A percentile compares a stretch with the other conserved stretches of the same genome.
phyloP scores from a whole-genome alignment of 306 rosid species.

The Ochetophila trinervis region DNA sequence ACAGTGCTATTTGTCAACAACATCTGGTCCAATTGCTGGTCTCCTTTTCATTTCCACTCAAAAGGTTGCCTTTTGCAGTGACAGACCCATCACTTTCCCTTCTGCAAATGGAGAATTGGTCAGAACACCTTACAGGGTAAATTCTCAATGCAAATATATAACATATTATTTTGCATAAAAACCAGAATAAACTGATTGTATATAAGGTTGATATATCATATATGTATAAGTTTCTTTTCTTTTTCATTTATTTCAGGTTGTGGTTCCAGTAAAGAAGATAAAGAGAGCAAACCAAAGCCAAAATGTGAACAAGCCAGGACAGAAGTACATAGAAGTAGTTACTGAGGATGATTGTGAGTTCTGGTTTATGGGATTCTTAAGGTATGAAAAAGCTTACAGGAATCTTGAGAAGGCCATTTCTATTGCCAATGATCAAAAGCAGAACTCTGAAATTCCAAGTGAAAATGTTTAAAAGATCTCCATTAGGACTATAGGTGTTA shows the following conservation, averaged over 20 bases:
- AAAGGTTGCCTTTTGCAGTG: slow-evolving; percentile 74
- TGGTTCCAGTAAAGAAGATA: slow-evolving; percentile 60
- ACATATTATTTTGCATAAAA: not conserved
- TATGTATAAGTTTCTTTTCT: not conserved
- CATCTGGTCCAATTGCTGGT: slow-evolving; percentile 84
- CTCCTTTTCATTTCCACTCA: slow-evolving; percentile 62
- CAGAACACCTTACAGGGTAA: slow-evolving; percentile 63
- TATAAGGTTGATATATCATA: not conserved
- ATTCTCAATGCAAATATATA: not conserved
- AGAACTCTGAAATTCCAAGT: too few relatives aligned
- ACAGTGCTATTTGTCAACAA: slow-evolving; percentile 73
- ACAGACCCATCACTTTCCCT: slow-evolving; percentile 45
- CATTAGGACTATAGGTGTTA: not conserved
- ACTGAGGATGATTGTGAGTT: slow-evolving; percentile 68
- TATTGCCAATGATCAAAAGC: slow-evolving; percentile 19
- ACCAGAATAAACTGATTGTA: too few relatives aligned
- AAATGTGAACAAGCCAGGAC: slow-evolving; percentile 49
- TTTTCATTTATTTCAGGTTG: slow-evolving; percentile 39
- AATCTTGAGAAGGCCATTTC: slow-evolving; percentile 67
- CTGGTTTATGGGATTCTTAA: slow-evolving; percentile 83
- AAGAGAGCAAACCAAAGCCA: slow-evolving; percentile 54
- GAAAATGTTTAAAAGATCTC: too few relatives aligned
- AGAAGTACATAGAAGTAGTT: slow-evolving; percentile 64
- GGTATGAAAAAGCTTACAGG: slow-evolving; percentile 62
- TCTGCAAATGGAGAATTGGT: slow-evolving; percentile 40